phyloP scores from a whole-genome alignment of 495 filamentous ascomycete genomes.

The Penicillium ucsense region DNA sequence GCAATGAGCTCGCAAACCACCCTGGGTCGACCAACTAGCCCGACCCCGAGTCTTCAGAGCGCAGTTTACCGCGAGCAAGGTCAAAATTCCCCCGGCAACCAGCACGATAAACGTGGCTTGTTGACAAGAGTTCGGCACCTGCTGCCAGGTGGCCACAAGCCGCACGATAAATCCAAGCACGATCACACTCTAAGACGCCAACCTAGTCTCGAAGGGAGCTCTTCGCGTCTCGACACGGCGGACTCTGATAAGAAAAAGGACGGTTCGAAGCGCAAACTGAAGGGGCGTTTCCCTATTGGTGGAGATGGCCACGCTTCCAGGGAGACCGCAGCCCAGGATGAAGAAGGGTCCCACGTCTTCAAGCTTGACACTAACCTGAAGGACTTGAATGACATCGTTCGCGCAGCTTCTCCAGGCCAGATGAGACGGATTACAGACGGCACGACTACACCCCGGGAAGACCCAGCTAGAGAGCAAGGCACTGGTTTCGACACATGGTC shows the following conservation, averaged over 20 bases:
- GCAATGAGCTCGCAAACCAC: constrained; percentile 41
- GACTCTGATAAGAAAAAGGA: constrained; percentile 39
- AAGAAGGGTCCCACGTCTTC: constrained; percentile 40
- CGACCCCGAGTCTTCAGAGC: constrained; percentile 61
- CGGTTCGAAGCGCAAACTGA: constrained; percentile 27
- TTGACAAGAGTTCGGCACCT: constrained; percentile 50
- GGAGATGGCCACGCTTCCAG: constrained; percentile 11
- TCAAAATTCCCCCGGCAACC: constrained; percentile 49
- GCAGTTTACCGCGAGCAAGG: constrained; percentile 36
- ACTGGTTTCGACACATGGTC: constrained; percentile 52
- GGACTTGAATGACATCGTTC: constrained; percentile 80
- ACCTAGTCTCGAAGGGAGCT: constrained; percentile 32
- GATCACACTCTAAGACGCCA: constrained; percentile 41
- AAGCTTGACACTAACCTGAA: constrained; percentile 74
- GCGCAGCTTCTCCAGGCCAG: constrained; percentile 14
- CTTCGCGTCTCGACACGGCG: constrained; percentile 18
- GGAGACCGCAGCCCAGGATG: constrained; percentile 19
- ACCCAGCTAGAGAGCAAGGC: constrained; percentile 16
- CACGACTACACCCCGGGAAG: constrained; percentile 36
- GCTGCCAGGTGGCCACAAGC: constrained; percentile 14
- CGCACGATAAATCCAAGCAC: constrained; percentile 19
- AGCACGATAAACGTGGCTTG: constrained; percentile 53
- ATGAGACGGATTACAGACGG: constrained; percentile 20
- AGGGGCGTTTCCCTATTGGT: constrained; percentile 48
- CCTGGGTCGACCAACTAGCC: constrained; percentile 57